These are phyloP conservation scores for Citropsis articulata DNA, from an alignment of 345 rosid species.

Conservation along the genomic window DNA sequence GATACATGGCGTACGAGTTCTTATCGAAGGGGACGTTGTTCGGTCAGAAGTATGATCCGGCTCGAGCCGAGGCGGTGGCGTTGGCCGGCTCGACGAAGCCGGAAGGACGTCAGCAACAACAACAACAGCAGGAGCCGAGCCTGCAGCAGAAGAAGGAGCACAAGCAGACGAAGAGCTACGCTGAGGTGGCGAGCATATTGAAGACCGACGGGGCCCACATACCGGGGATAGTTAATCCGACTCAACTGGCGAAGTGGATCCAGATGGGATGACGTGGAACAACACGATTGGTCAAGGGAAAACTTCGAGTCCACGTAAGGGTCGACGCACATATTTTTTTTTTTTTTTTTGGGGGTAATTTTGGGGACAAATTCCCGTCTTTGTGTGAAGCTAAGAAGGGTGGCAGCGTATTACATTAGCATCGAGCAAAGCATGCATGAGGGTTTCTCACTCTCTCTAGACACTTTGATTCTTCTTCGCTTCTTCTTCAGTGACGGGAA, in stretches of 20 bases:
- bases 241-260: constrained; percentile 70
- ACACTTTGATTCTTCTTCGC: too few relatives aligned
- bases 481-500: neutral
- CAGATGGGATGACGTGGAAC: constrained; percentile 22
- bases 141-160: constrained; percentile 30
- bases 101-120: neutral
- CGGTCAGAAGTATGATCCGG: constrained; percentile 47
- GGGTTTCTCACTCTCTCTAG: neutral
- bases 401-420: too few relatives aligned
- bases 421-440: neutral
- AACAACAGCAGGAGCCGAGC: constrained; percentile 9
- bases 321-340: too few relatives aligned
- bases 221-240: constrained; percentile 67
- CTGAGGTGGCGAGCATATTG: constrained; percentile 66
- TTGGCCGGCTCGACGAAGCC: constrained; percentile 16
- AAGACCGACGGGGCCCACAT: constrained; percentile 59
- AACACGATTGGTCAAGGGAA: neutral
- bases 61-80: constrained; percentile 24
- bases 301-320: neutral
- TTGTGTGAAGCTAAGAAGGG: too few relatives aligned
- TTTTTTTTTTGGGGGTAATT: too few relatives aligned
- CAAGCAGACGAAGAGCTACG: constrained; percentile 25
- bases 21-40: constrained; percentile 54
- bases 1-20: constrained; percentile 73
- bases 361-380: too few relatives aligned